Percentiles rank a stretch among this genome's conserved stretches.
These are phyloP conservation scores for Boletus coccyginus DNA, from an alignment of 768 basidiomycete species.

Conservation along the genomic window DNA sequence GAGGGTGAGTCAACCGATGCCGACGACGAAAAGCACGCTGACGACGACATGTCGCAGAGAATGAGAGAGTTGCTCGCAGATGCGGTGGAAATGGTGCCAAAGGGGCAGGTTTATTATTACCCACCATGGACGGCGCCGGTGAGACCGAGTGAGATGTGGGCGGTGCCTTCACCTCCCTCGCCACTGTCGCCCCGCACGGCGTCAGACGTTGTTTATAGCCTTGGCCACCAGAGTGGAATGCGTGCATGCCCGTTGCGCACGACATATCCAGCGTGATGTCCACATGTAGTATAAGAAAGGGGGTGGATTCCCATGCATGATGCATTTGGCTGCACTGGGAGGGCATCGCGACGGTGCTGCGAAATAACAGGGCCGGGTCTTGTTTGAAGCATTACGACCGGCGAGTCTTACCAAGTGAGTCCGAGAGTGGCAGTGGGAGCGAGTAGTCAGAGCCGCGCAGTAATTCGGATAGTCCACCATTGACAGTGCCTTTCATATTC, in stretches of 20 bases:
- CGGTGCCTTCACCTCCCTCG: slow-evolving; percentile 3
- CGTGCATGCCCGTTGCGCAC: slow-evolving; percentile 4
- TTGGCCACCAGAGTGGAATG: background rate
- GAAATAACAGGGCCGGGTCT: background rate
- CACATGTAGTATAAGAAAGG: slow-evolving; percentile 11
- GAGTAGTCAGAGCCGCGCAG: slow-evolving; percentile 8
- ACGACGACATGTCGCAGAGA: slow-evolving; percentile 4
- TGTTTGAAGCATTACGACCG: background rate
- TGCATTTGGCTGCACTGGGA: too few species aligned
- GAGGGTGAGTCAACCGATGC: slow-evolving; percentile 44
- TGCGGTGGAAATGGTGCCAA: background rate
- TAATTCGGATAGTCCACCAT: background rate
- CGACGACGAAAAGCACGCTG: background rate
- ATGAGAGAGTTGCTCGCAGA: background rate
- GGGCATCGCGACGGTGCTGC: too few species aligned
- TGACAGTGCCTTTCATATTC: background rate
- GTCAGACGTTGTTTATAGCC: slow-evolving; percentile 6
- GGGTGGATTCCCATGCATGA: background rate
- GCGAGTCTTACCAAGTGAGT: slow-evolving; percentile 4
- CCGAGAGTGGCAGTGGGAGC: slow-evolving; percentile 5
- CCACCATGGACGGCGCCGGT: background rate
- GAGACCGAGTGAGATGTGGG: background rate
- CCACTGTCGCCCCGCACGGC: background rate
- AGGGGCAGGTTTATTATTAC: background rate
- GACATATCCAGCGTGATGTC: slow-evolving; percentile 4